Base-by-base conservation (phyloP, 2,329 filamentous ascomycete species). In the Myriosclerotinia scirpicola region DNA sequence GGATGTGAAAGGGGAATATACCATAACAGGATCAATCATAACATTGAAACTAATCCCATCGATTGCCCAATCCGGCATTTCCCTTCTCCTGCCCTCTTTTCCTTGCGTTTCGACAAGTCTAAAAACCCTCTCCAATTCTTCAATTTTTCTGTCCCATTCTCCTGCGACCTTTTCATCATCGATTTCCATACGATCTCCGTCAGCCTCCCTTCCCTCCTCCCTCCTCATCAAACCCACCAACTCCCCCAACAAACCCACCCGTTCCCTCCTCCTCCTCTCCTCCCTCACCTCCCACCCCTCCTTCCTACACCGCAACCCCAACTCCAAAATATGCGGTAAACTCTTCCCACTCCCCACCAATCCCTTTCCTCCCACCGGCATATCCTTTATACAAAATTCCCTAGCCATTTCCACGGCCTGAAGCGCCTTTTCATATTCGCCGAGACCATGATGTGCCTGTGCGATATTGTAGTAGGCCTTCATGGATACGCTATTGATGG, bases 391-490 rank as follows among this genome's bases (percentile, higher is more conserved):
- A 30, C 58, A 54, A 30, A 36, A 26, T 44, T 48, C 48, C n/a
- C 48, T 54, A 38, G 55, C 64, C 15, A 5, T 54, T 20, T 66
- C 64, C 22, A 54, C 64, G 2, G 56, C 56, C 7, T 54, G 26
- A 9, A 62, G 54, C 42, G 63, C 63, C 2, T 38, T 26, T 5
- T 40, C 54, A 52, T 59, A 65, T 40, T 65, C 64, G 15, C 26
- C 22, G 12, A 62, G n/a, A 0, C 48, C 50, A 12, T 66, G 48
- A 3, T 54, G 88, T 0, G 93, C 92, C 78, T 96, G 90, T 3
- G 92, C 88, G 36, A 96, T 85, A 76, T 93, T 91, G 78, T 90
- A 96, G 75, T 87, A 86, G 9, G 91, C 92, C 79, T 98, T 98
- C 81, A 96, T 89, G 26, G 20, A 59, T 15, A 59, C 56, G 42